Conservation (phyloP, 106 monocot genomes). For the Dioscorea alata region DNA sequence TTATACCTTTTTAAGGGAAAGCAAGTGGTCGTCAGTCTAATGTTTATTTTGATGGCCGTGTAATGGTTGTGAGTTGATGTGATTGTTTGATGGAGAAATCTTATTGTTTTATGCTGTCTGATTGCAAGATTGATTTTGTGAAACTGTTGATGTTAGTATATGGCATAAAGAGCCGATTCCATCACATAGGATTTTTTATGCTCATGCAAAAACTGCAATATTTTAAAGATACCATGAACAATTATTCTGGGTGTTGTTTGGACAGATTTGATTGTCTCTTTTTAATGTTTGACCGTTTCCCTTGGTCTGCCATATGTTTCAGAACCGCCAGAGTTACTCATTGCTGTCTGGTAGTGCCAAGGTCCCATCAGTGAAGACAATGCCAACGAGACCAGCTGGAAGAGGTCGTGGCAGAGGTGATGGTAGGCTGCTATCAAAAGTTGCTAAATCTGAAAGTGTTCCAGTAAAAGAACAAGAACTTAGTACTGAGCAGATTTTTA, state of each 20-base stretch:
- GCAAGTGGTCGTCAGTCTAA: too few species aligned
- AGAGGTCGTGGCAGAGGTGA: slow-evolving; percentile 60
- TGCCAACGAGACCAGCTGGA: slow-evolving; percentile 32
- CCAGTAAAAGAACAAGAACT: slow-evolving; percentile 32
- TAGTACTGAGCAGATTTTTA: slow-evolving; percentile 43
- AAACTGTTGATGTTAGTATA: too few species aligned
- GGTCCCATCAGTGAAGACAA: slow-evolving; percentile 26
- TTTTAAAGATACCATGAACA: too few species aligned
- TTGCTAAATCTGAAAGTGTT: slow-evolving; percentile 24
- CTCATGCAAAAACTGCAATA: too few species aligned
- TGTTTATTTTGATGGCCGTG: too few species aligned
- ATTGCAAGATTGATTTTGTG: too few species aligned
- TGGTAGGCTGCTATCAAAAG: slow-evolving; percentile 40
- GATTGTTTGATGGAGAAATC: too few species aligned
- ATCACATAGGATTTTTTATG: too few species aligned
- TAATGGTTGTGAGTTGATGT: too few species aligned
- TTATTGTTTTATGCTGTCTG: too few species aligned
- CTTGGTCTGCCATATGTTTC: slow-evolving; percentile 9
- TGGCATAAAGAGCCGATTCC: too few species aligned
- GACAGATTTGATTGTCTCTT: background rate
- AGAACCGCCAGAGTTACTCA: slow-evolving; percentile 85
- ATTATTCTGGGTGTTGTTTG: background rate
- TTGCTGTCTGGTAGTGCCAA: slow-evolving; percentile 42
- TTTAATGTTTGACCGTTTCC: background rate
- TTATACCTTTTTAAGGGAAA: too few species aligned